A percentile compares a stretch with the other conserved stretches of the same genome.
phyloP scores from a whole-genome alignment of 495 filamentous ascomycete species.

The Hypomontagnella monticulosa region DNA sequence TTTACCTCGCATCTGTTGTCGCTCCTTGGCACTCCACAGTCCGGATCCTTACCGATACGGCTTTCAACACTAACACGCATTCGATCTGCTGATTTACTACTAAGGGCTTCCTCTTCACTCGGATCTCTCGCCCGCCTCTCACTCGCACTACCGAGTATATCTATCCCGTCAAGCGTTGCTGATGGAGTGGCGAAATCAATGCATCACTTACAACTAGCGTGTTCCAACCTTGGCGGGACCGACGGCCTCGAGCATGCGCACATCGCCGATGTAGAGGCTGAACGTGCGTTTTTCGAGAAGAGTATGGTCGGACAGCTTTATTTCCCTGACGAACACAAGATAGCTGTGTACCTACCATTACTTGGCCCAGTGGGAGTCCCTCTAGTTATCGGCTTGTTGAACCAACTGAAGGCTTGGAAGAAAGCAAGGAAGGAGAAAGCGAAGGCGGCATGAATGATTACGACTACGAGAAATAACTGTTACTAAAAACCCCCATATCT shows the following conservation, averaged over 20 bases:
- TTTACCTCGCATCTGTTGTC: conserved; percentile 94
- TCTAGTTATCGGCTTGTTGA: conserved; percentile 80
- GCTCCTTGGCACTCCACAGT: conserved; percentile 84
- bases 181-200: conserved; percentile 84
- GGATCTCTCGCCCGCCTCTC: conserved; percentile 91
- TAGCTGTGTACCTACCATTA: conserved; percentile 94
- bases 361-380: conserved; percentile 93
- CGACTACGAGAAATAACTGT: too few species aligned
- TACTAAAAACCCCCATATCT: too few species aligned
- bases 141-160: conserved; percentile 84
- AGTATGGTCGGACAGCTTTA: conserved; percentile 98
- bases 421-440: conserved; percentile 51
- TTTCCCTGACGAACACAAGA: conserved; percentile 98
- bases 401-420: conserved; percentile 74
- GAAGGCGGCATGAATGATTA: conserved; percentile 34
- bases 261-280: conserved; percentile 87
- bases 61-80: conserved; percentile 85
- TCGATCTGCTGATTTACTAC: conserved; percentile 82
- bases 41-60: conserved; percentile 81
- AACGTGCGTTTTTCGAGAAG: conserved; percentile 97
- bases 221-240: conserved; percentile 71
- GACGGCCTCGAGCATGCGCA: conserved; percentile 76
- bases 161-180: conserved; percentile 87
- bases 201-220: conserved; percentile 76
- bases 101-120: conserved; percentile 92